Base-by-base conservation (phyloP, 352 stramenopile genomes). In the Globisporangium radiosum region DNA sequence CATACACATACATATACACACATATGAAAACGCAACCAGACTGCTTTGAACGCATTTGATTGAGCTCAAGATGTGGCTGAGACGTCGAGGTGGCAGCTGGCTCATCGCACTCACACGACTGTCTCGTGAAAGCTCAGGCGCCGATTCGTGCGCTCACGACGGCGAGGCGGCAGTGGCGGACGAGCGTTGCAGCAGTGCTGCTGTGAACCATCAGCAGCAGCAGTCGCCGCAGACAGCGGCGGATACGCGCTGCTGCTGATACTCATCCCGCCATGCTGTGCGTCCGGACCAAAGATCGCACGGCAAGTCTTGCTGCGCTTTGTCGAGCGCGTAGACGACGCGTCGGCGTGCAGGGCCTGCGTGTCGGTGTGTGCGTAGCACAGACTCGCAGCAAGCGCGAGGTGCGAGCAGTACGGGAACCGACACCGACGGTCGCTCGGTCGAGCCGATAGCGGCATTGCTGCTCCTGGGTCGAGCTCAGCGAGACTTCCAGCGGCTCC, bases 291-390 rank as follows among this genome's bases (percentile, higher is more conserved):
- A 51, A 61, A 48, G 37, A 38, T 17, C 7, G 39, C 39, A 25
- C 47, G 47, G 15, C 56, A 33, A 2, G 47, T 19, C 39, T 50
- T 61, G 17, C 14, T 79, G 56, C 49, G 70, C 61, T 7, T 45
- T 19, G n/a, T 58, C 33, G 42, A 43, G 49, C 14, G 7, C 37
- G 7, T 36, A 44, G 19, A 17, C 54, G 8, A 33, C 7, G 3
- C 33, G 49, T 15, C 13, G 11, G 5, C 11, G 6, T 0, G 50
- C 25, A 33, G 44, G 50, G 42, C 48, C n/a, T 56, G 47, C 17
- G n/a, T 1, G 15, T 49, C 47, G 15, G 47, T 39, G 47, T 61
- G 56, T 38, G 40, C 47, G 48, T 44, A 47, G 40, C 56, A 56
- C 56, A 54, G 40, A 25, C 48, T 42, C 48, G 55, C n/a, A 25